Evolutionary conservation across 1,139 yeast species (phyloP).

Genomic region (Geotrichum klebahnii): DNA sequence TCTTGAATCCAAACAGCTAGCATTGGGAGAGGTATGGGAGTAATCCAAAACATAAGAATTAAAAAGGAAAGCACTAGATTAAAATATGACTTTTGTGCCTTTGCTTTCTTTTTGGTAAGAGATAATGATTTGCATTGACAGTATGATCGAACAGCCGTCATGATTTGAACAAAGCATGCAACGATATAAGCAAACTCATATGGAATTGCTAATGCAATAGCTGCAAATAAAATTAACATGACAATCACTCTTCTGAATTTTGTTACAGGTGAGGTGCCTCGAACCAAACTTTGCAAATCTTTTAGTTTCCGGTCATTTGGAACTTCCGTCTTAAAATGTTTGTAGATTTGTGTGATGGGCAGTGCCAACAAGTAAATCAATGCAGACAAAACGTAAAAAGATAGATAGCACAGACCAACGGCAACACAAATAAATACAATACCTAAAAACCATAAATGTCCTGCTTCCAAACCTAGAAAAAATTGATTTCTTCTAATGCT

Average conservation of each 20-base stretch:
- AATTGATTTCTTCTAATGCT: conserved; percentile 41
- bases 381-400: conserved; percentile 33
- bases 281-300: no score
- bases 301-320: no score
- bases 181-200: conserved; percentile 72
- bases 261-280: no score
- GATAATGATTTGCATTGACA: not conserved
- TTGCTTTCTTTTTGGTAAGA: no score
- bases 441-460: conserved; percentile 55
- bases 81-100: conserved; percentile 17
- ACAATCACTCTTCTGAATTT: conserved; percentile 31
- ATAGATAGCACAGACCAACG: conserved; percentile 44
- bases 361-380: not conserved
- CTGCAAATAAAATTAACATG: conserved; percentile 40
- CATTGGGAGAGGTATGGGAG: conserved; percentile 37
- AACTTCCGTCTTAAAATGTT: not conserved
- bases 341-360: not conserved
- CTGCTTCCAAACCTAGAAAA: conserved; percentile 65
- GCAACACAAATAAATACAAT: conserved; percentile 55
- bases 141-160: conserved; percentile 21
- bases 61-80: conserved; percentile 33
- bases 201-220: conserved; percentile 63
- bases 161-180: conserved; percentile 46
- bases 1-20: conserved; percentile 39
- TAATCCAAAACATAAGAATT: conserved; percentile 34